phyloP scores from a whole-genome alignment of 2,329 filamentous ascomycete genomes.

The Apiospora aurea region DNA sequence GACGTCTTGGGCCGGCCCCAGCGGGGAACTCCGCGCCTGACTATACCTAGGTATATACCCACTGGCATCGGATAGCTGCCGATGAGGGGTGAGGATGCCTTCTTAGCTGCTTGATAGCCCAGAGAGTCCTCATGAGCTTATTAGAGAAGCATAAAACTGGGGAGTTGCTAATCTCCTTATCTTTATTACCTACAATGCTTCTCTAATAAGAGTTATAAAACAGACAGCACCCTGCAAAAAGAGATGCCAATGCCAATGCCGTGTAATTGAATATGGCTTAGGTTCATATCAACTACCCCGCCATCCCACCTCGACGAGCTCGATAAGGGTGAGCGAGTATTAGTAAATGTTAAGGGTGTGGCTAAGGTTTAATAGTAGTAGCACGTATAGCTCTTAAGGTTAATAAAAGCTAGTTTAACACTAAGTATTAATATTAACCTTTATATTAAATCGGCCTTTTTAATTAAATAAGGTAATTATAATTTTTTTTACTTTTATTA shows the following conservation, averaged over 20 bases:
- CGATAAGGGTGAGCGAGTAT: neutral
- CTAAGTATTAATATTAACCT: no score
- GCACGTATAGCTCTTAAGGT: no score
- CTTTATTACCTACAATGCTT: conserved; percentile 13
- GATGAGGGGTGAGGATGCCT: conserved; percentile 8
- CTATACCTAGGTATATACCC: neutral
- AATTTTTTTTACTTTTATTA: no score
- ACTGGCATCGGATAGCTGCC: conserved; percentile 20
- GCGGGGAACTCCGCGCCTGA: conserved; percentile 23
- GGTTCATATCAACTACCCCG: conserved; percentile 8
- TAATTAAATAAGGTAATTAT: no score
- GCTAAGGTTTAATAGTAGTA: conserved; percentile 16
- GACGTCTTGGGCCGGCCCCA: neutral
- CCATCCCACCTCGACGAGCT: neutral
- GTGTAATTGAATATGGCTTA: conserved; percentile 13
- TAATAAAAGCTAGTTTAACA: no score
- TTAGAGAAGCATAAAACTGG: neutral
- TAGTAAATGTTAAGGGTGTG: neutral
- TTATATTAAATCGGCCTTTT: no score
- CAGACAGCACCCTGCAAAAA: neutral
- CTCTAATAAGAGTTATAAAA: neutral
- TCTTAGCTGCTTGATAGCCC: neutral
- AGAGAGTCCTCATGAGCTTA: neutral
- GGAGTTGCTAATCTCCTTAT: neutral
- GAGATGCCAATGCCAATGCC: neutral